These are phyloP conservation scores for Aspergillus indologenus DNA, from an alignment of 495 filamentous ascomycete species.

Conservation along the genomic window DNA sequence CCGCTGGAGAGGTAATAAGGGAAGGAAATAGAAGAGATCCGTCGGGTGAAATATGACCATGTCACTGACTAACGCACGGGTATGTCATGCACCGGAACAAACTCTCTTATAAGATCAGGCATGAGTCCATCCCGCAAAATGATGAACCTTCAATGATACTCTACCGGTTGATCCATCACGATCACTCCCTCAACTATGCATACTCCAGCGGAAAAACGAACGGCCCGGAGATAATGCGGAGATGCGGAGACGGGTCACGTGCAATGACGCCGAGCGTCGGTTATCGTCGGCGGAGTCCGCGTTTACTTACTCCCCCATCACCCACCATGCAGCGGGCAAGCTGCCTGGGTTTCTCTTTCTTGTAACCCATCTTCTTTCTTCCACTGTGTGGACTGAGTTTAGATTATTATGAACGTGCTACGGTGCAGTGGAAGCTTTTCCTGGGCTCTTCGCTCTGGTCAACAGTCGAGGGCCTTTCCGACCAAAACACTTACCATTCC, in stretches of 20 bases:
- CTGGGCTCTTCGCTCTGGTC: slow-evolving; percentile 26
- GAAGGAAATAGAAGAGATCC: no score
- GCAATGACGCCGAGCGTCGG: slow-evolving; percentile 32
- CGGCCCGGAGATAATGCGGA: slow-evolving; percentile 4
- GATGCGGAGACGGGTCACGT: slow-evolving; percentile 36
- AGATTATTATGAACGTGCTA: slow-evolving; percentile 35
- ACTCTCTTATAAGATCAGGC: no score
- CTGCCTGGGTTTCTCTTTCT: slow-evolving; percentile 20
- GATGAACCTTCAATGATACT: background rate
- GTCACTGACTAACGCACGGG: no score
- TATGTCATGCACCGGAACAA: no score
- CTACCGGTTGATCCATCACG: background rate
- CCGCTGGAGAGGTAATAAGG: no score
- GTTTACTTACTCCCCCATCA: slow-evolving; percentile 3
- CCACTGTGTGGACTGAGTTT: slow-evolving; percentile 3
- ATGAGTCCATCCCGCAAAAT: no score
- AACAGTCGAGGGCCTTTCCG: slow-evolving; percentile 26
- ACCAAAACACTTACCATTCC: slow-evolving; percentile 22
- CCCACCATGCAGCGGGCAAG: slow-evolving; percentile 10
- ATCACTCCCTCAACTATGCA: background rate
- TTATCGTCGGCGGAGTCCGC: slow-evolving; percentile 38
- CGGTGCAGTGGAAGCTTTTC: slow-evolving; percentile 29
- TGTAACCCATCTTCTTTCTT: background rate
- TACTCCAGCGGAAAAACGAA: background rate
- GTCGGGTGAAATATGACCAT: no score